These are phyloP conservation scores for Colletotrichum falcatum DNA, from an alignment of 2,329 filamentous ascomycete species.

Conservation along the genomic window DNA sequence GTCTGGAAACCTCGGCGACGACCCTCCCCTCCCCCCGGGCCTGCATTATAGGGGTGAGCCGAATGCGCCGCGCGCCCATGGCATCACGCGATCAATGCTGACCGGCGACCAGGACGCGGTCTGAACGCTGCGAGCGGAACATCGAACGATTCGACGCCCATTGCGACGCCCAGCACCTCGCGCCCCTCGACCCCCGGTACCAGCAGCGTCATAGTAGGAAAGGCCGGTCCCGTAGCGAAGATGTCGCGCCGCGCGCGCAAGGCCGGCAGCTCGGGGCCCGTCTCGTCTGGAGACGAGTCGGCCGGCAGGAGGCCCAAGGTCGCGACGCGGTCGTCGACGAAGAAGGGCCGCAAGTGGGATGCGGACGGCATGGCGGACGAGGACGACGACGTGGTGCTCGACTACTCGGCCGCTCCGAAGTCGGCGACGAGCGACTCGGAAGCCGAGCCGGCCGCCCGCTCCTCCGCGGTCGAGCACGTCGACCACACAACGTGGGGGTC, in stretches of 20 bases:
- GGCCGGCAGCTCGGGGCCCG: conserved; percentile 72
- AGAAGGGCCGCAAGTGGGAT: conserved; percentile 94
- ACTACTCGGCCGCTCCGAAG: conserved; percentile 82
- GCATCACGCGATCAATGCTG: conserved; percentile 5
- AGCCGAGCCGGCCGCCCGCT: conserved; percentile 60
- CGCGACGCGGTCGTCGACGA: conserved; percentile 66
- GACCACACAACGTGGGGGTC: conserved; percentile 87
- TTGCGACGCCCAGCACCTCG: conserved; percentile 79
- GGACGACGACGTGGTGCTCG: conserved; percentile 81
- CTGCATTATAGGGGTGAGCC: conserved; percentile 40
- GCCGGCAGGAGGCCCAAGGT: conserved; percentile 69
- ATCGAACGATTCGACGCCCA: conserved; percentile 77
- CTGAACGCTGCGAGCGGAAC: conserved; percentile 50
- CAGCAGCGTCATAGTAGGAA: conserved; percentile 77
- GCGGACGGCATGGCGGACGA: conserved; percentile 89
- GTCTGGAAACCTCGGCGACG: conserved; percentile 52
- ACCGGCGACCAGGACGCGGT: conserved; percentile 46
- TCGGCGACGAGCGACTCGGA: conserved; percentile 66
- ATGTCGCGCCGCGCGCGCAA: conserved; percentile 84
- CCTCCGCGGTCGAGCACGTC: conserved; percentile 77
- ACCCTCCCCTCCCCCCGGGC: conserved; percentile 49
- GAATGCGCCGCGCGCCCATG: conserved; percentile 1
- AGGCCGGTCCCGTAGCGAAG: conserved; percentile 79
- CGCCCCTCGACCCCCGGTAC: conserved; percentile 80
- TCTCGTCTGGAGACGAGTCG: conserved; percentile 87